Evolutionary conservation across 2,329 filamentous ascomycete genomes (phyloP), one percentile per base, ranked within the genome.

Genomic region (Coleophoma crateriformis): DNA sequence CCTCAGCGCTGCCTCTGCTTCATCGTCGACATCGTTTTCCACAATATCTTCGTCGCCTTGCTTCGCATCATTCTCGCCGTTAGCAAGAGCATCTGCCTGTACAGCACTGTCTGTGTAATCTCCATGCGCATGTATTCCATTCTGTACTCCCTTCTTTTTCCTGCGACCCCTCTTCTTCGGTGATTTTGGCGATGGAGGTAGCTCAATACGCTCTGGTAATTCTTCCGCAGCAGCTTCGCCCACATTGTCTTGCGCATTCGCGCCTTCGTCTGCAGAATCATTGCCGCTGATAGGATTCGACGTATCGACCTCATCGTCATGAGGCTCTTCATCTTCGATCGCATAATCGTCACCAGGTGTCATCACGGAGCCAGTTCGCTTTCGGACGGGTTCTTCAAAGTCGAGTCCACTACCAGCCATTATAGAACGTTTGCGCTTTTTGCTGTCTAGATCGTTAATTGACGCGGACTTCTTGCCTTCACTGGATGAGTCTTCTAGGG

Each of bases 21-120:
- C 81, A 53, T 82, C 81, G 54, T 82, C 78, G 49, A 73, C 70
- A 58, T 83, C 80, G 57, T 71, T 70, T 49, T 82, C 78, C 43
- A 64, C 70, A 37, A 71, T 71, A 19, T 79, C 77, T 35, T 82
- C 78, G 17, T 75, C 68, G 19, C 66, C 63, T 45, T 76, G 72
- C 40, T 71, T 73, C 19, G 47, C 53, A 44, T 61, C 60, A 35
- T 60, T 55, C 13, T 63, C 59, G 19, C 61, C 59, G 49, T 62
- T 63, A 7, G 57, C 17, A 32, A 48, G 44, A 17, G 50, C 20
- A 19, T 56, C 53, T 17, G 47, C 58, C 19, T 61, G 57, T 27
- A 43, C 46, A 7, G 45, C 7, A 10, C 44, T 44, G 20, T 61
- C 59, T 27, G 48, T 35, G 17, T 57, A 55, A 10, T 60, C 61